Evolutionary conservation across 2,329 filamentous ascomycete genomes (phyloP), one percentile per base, ranked within the genome.

Genomic region (Curvularia sp.): DNA sequence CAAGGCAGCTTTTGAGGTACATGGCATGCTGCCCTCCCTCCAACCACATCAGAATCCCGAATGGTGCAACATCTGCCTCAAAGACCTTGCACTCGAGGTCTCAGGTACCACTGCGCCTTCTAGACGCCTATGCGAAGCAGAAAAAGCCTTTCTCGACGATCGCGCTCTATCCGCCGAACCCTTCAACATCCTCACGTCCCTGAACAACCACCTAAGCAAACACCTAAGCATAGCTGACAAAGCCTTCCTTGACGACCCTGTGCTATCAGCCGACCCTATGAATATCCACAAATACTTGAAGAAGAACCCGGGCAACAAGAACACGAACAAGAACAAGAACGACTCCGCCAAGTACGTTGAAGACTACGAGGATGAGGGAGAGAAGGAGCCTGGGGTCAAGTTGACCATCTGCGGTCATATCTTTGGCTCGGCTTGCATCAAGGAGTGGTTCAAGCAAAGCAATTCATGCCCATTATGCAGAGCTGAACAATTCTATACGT

Each of bases 341-440:
- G 23, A 34, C 5, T 8, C 1, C 15, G 18, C 8, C 5, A n/a
- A 36, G 34, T 8, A 18, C 6, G 12, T 18, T 18, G 4, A 18
- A 7, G 18, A 18, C 5, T 8, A 36, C 3, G 5, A 6, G 25
- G 43, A 30, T 19, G 12, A 13, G 28, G n/a, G n/a, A n/a, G 42
- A 21, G 52, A 49, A 18, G 32, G 39, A 51, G 12, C 5, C 19
- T 13, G 47, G 19, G 7, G 18, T 36, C 10, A 39, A 19, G 47
- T 28, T 56, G 15, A 21, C 41, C 4, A 21, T 27, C 8, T 48
- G 42, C 42, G 25, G 49, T 0, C 41, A 57, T 25, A 15, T 42
- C 19, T 53, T 57, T 18, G 41, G 49, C 49, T 27, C 34, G n/a
- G 21, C 13, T 15, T 53, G 42, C 19, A 27, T 57, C 15, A 30